Evolutionary conservation across 768 basidiomycete species (phyloP).

Genomic region (Amanita thiersii): DNA sequence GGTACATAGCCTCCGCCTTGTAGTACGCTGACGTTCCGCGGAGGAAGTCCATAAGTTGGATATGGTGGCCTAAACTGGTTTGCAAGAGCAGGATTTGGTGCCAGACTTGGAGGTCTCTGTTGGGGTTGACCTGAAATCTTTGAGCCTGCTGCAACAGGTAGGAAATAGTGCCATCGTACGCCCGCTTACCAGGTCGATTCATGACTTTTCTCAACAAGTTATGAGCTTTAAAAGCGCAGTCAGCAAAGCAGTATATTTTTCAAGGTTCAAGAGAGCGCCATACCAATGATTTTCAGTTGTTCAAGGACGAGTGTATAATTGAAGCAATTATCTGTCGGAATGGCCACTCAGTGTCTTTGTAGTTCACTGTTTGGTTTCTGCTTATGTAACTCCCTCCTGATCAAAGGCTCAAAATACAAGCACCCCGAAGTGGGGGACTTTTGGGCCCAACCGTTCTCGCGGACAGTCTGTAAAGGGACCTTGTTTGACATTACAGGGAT

Average conservation of each 20-base stretch:
- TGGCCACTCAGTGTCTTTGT: constrained; percentile 23
- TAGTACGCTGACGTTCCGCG: constrained; percentile 45
- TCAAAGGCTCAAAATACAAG: too few relatives aligned
- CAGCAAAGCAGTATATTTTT: constrained; percentile 7
- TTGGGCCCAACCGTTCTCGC: too few relatives aligned
- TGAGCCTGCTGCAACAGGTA: constrained; percentile 13
- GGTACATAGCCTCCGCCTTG: constrained; percentile 45
- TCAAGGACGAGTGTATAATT: not conserved
- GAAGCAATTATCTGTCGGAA: constrained; percentile 3
- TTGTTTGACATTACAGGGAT: too few relatives aligned
- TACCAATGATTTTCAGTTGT: not conserved
- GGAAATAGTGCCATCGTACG: constrained; percentile 8
- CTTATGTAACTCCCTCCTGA: constrained; percentile 15
- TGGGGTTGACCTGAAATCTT: constrained; percentile 61
- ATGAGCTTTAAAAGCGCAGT: constrained; percentile 18
- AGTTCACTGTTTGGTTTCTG: constrained; percentile 29
- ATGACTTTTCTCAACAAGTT: constrained; percentile 31
- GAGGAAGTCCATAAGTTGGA: constrained; percentile 50
- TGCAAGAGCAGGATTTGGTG: constrained; percentile 52
- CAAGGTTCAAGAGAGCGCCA: not conserved
- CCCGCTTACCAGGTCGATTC: constrained; percentile 52
- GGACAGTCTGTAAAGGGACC: too few relatives aligned
- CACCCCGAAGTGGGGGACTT: too few relatives aligned
- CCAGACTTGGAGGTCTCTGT: constrained; percentile 71
- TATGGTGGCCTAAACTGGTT: constrained; percentile 57